These are phyloP conservation scores for Neonectria sp. DNA, from an alignment of 2,329 filamentous ascomycete species.

Conservation along the genomic window DNA sequence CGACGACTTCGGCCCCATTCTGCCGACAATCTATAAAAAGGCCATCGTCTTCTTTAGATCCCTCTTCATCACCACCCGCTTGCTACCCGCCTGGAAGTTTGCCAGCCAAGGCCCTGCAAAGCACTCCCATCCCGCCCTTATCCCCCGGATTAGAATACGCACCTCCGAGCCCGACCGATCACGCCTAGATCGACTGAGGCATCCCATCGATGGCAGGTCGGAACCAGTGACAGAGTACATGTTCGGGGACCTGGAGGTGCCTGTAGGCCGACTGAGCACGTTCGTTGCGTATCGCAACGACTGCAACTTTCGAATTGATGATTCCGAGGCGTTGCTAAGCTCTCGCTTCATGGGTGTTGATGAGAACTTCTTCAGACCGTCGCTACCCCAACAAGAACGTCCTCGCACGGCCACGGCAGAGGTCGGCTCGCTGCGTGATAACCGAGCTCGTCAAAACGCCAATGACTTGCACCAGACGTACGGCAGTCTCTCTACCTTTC, in stretches of 20 bases:
- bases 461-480: constrained; percentile 84
- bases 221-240: constrained; percentile 78
- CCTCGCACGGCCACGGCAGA: constrained; percentile 61
- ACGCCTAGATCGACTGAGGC: constrained; percentile 75
- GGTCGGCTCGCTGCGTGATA: constrained; percentile 82
- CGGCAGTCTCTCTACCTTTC: constrained; percentile 90
- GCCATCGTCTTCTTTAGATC: constrained; percentile 95
- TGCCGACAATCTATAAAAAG: constrained; percentile 97
- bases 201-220: constrained; percentile 55
- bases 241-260: constrained; percentile 89
- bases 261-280: constrained; percentile 86
- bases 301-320: constrained; percentile 92
- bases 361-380: constrained; percentile 88
- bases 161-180: constrained; percentile 70
- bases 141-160: constrained; percentile 85
- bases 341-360: constrained; percentile 95
- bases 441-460: constrained; percentile 64
- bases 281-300: constrained; percentile 89
- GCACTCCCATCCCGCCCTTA: constrained; percentile 76
- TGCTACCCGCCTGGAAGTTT: constrained; percentile 91
- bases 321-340: constrained; percentile 90
- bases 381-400: constrained; percentile 72
- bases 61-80: constrained; percentile 84
- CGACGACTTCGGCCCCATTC: constrained; percentile 72
- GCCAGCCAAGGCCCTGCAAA: constrained; percentile 81